Evolutionary conservation across 495 filamentous ascomycete species (phyloP).

Genomic region (Annulohypoxylon maeteangense): DNA sequence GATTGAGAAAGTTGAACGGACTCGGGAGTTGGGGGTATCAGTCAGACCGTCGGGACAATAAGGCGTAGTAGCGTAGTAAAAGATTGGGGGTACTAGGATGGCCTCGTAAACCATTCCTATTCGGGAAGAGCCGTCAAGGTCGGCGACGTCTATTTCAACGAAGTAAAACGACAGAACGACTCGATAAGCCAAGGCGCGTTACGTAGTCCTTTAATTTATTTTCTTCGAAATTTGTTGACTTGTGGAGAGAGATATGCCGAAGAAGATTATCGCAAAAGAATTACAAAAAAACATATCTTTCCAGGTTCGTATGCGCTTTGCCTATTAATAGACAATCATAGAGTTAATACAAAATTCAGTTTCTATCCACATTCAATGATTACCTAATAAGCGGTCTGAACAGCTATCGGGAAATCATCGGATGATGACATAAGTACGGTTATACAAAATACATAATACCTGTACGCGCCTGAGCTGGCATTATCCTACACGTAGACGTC

Average conservation of each 20-base stretch:
- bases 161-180: not conserved
- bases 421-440: not conserved
- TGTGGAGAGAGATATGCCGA: not conserved
- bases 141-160: conserved; percentile 1
- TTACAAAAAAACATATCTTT: not conserved
- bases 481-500: conserved; percentile 37
- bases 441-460: not conserved
- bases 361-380: no score
- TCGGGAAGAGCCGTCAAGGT: not conserved
- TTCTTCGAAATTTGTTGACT: not conserved
- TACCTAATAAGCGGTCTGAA: no score
- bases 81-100: not conserved
- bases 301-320: not conserved
- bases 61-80: no score
- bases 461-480: conserved; percentile 8
- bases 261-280: not conserved
- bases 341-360: not conserved
- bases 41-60: conserved; percentile 10
- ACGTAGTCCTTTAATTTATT: not conserved
- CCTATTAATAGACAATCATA: not conserved
- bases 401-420: not conserved
- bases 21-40: conserved; percentile 12
- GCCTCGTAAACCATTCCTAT: conserved; percentile 22
- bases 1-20: not conserved
- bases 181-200: not conserved